These are phyloP conservation scores for Babesia divergens DNA, from an alignment of 169 alveolate species.

Conservation along the genomic window DNA sequence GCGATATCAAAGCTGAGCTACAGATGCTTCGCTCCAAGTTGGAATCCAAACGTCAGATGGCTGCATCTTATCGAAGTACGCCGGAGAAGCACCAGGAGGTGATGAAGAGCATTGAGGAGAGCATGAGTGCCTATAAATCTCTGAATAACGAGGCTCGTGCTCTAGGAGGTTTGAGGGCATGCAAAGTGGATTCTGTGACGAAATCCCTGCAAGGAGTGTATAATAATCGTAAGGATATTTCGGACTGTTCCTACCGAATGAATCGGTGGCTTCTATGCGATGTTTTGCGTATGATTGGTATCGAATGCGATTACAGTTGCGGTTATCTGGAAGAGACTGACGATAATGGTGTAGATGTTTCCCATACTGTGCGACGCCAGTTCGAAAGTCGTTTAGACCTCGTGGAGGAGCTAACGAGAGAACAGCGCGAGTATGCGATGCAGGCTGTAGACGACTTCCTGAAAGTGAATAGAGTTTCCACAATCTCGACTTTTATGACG, in stretches of 20 bases:
- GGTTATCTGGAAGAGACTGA: slow-evolving; percentile 60
- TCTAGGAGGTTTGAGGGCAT: slow-evolving; percentile 6
- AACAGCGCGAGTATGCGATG: background rate
- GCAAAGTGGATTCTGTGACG: slow-evolving; percentile 1
- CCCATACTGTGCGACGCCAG: background rate
- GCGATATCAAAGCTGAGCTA: background rate
- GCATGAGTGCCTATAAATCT: background rate
- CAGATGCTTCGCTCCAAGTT: background rate
- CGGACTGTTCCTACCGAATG: slow-evolving; percentile 16
- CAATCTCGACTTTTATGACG: background rate
- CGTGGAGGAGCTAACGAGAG: background rate
- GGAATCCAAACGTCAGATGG: background rate
- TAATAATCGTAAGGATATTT: slow-evolving; percentile 4
- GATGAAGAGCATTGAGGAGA: background rate
- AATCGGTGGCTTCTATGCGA: slow-evolving; percentile 56
- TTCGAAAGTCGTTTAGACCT: slow-evolving; percentile 2
- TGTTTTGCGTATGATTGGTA: slow-evolving; percentile 33
- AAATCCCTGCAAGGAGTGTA: background rate
- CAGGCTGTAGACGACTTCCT: background rate
- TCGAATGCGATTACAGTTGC: slow-evolving; percentile 40
- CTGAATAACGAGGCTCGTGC: slow-evolving; percentile 23
- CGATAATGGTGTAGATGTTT: slow-evolving; percentile 35
- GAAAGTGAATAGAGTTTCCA: background rate
- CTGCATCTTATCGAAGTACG: background rate
- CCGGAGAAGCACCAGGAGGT: background rate